Conservation (phyloP, 1,284 basidiomycete species). For the Ceraceosorus guamensis region DNA sequence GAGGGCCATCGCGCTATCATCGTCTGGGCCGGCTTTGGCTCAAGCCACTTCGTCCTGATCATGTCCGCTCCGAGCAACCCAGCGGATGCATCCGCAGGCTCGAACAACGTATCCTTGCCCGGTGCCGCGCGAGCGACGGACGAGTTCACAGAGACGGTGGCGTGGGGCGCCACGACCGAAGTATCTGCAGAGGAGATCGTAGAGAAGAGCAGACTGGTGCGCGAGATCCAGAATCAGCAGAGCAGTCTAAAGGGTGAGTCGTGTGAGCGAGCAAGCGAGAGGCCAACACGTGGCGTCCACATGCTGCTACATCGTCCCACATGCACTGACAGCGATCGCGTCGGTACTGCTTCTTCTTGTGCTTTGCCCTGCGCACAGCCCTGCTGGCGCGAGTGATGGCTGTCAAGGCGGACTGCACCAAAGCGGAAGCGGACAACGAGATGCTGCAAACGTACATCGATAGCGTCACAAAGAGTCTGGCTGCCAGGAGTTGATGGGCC, state of each 20-base stretch:
- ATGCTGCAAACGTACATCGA: slow-evolving; percentile 47
- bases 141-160: slow-evolving; percentile 6
- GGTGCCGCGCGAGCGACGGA: no score
- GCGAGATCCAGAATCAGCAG: slow-evolving; percentile 38
- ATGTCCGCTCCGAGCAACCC: no score
- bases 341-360: neutral
- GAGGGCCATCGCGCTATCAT: no score
- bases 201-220: slow-evolving; percentile 43
- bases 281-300: neutral
- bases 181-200: slow-evolving; percentile 44
- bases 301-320: neutral
- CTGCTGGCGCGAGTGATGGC: slow-evolving; percentile 29
- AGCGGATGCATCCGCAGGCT: no score
- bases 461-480: slow-evolving; percentile 47
- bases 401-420: slow-evolving; percentile 42
- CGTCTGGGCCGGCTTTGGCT: no score
- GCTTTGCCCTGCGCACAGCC: slow-evolving; percentile 8
- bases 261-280: neutral
- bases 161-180: slow-evolving; percentile 28
- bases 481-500: slow-evolving; percentile 20
- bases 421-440: slow-evolving; percentile 45
- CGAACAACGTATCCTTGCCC: no score
- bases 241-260: slow-evolving; percentile 26
- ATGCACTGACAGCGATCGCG: neutral
- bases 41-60: no score